Conservation (phyloP, 495 filamentous ascomycete genomes). For the Neurospora sp. region DNA sequence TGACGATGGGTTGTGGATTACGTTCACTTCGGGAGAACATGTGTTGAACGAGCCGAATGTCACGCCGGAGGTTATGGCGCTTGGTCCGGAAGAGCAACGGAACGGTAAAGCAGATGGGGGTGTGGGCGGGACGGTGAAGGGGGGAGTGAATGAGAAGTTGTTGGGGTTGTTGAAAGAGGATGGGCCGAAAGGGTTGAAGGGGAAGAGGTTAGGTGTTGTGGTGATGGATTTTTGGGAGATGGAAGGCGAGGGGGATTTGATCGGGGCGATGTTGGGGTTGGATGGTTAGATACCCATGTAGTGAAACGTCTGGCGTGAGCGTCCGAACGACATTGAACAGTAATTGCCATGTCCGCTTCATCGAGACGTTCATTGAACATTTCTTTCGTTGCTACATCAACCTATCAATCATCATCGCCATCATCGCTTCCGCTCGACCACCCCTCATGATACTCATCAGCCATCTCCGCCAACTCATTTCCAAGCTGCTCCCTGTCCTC, state of each 20-base stretch:
- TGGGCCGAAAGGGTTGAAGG: background rate
- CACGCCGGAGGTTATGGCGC: slow-evolving; percentile 38
- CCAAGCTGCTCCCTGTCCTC: slow-evolving; percentile 74
- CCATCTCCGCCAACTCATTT: slow-evolving; percentile 76
- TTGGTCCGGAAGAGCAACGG: background rate
- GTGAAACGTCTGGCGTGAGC: background rate
- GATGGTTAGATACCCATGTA: background rate
- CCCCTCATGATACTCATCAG: slow-evolving; percentile 80
- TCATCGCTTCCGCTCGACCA: slow-evolving; percentile 81
- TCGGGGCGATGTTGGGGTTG: background rate
- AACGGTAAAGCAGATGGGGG: background rate
- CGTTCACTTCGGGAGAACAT: slow-evolving; percentile 38
- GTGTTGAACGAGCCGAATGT: slow-evolving; percentile 30
- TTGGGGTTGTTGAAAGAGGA: background rate
- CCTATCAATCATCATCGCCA: slow-evolving; percentile 55
- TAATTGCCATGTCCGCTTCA: slow-evolving; percentile 28
- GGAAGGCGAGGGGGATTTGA: background rate
- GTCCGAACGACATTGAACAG: slow-evolving; percentile 14
- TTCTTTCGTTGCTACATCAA: background rate
- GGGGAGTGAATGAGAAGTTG: background rate
- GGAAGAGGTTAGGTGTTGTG: background rate
- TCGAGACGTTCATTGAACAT: slow-evolving; percentile 18
- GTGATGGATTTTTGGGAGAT: background rate
- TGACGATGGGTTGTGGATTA: slow-evolving; percentile 37
- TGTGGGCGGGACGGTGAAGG: background rate